phyloP scores from a whole-genome alignment of 2,329 filamentous ascomycete genomes.

The Ophiostoma ulmi region DNA sequence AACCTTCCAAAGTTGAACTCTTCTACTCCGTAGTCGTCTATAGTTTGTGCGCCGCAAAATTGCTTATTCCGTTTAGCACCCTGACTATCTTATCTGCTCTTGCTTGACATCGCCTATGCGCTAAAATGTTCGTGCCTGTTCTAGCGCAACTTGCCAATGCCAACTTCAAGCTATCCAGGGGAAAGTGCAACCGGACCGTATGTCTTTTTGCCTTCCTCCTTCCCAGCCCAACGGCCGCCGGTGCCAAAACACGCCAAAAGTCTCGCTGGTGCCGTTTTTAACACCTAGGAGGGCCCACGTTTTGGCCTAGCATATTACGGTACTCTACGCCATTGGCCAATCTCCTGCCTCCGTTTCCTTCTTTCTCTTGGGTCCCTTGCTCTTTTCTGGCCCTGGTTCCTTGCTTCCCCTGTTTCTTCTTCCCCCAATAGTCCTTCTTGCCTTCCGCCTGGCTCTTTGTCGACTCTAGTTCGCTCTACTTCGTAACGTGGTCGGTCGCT shows the following conservation, averaged over 20 bases:
- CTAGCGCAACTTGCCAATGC: conserved; percentile 8
- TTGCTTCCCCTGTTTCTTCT: conserved; percentile 2
- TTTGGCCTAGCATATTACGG: conserved; percentile 13
- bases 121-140: background rate
- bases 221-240: conserved; percentile 17
- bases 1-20: background rate
- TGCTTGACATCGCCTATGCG: conserved; percentile 5
- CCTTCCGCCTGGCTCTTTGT: conserved; percentile 13
- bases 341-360: conserved; percentile 17
- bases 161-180: conserved; percentile 16
- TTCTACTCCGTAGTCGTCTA: background rate
- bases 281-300: conserved; percentile 14
- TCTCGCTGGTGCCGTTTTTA: conserved; percentile 10
- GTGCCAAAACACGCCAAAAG: conserved; percentile 10
- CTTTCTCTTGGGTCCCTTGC: background rate
- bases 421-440: background rate
- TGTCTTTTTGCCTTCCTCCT: conserved; percentile 15
- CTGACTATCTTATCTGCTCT: background rate
- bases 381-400: conserved; percentile 6
- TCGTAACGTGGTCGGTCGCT: background rate
- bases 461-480: background rate
- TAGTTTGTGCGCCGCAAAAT: background rate
- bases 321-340: conserved; percentile 21
- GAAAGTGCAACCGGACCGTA: conserved; percentile 11
- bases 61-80: background rate